phyloP scores from a whole-genome alignment of 2,329 filamentous ascomycete species.

The Penicillium sp. region DNA sequence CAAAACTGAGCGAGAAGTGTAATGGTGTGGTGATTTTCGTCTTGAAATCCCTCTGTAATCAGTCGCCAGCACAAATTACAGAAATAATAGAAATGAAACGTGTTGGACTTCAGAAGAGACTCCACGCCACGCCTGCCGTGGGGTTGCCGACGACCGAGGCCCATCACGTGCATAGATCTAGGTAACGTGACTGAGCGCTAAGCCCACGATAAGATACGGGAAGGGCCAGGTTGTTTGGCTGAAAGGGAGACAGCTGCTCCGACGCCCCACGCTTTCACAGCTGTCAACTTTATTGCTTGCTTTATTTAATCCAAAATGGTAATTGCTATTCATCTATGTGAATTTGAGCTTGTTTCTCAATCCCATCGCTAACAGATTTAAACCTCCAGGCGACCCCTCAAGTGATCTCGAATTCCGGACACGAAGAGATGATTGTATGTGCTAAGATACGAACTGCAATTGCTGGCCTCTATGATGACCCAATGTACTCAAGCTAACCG shows the following conservation, averaged over 20 bases:
- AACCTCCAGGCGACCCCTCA: slow-evolving; percentile 57
- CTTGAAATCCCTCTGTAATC: background rate
- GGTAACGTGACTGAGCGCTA: slow-evolving; percentile 17
- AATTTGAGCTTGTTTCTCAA: background rate
- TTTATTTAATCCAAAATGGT: slow-evolving; percentile 24
- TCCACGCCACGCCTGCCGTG: slow-evolving; percentile 9
- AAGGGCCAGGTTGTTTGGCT: slow-evolving; percentile 27
- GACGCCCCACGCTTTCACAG: slow-evolving; percentile 12
- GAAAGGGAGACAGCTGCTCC: slow-evolving; percentile 8
- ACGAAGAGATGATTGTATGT: slow-evolving; percentile 99
- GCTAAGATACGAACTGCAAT: slow-evolving; percentile 9
- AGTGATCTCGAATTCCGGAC: slow-evolving; percentile 79
- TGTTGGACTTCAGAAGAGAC: background rate
- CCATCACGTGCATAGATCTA: slow-evolving; percentile 12
- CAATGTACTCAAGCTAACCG: slow-evolving; percentile 4
- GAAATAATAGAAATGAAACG: background rate
- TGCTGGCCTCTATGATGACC: background rate
- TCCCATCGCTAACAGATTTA: slow-evolving; percentile 13
- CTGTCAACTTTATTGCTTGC: slow-evolving; percentile 4
- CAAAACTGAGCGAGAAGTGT: background rate
- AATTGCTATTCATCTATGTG: background rate
- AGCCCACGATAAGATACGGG: slow-evolving; percentile 25
- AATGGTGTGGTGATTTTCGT: background rate
- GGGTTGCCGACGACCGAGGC: slow-evolving; percentile 23
- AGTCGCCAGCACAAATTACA: background rate